phyloP scores from a whole-genome alignment of 2,329 filamentous ascomycete genomes.

The Hypomyces rosellus region DNA sequence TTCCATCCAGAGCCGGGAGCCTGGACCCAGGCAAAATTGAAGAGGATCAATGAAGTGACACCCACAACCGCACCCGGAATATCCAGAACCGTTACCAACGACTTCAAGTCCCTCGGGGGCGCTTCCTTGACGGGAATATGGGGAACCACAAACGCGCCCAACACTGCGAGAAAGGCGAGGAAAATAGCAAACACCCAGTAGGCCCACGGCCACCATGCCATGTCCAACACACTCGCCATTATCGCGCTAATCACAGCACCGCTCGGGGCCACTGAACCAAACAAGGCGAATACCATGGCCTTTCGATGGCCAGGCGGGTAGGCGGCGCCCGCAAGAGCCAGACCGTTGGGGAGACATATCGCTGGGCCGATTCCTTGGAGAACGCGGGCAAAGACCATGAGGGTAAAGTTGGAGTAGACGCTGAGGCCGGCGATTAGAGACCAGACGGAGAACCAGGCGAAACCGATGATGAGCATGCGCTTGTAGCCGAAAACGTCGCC shows the following conservation, averaged over 20 bases:
- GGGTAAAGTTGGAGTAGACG: constrained; percentile 31
- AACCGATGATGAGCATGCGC: constrained; percentile 46
- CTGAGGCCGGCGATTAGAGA: constrained; percentile 40
- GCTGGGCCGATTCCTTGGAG: constrained; percentile 58
- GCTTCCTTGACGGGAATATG: constrained; percentile 15
- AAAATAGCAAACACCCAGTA: constrained; percentile 37
- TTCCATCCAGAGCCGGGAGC: constrained; percentile 54
- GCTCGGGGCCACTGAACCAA: constrained; percentile 40
- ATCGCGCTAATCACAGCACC: constrained; percentile 38
- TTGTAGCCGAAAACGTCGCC: constrained; percentile 55
- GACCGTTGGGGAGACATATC: constrained; percentile 55
- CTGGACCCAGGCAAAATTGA: constrained; percentile 65
- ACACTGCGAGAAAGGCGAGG: constrained; percentile 25
- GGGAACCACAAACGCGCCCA: constrained; percentile 31
- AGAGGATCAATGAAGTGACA: constrained; percentile 49
- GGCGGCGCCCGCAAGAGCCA: constrained; percentile 54
- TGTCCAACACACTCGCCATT: constrained; percentile 34
- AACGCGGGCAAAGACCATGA: constrained; percentile 47
- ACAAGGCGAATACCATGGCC: constrained; percentile 51
- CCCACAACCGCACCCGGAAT: constrained; percentile 37
- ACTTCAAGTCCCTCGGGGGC: constrained; percentile 11
- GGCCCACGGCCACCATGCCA: constrained; percentile 43
- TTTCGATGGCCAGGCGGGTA: constrained; percentile 53
- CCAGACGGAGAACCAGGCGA: constrained; percentile 49
- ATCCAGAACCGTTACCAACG: constrained; percentile 30